Base-by-base conservation (phyloP, 148 eudicot genomes). In the Chenopodium berlandieri region DNA sequence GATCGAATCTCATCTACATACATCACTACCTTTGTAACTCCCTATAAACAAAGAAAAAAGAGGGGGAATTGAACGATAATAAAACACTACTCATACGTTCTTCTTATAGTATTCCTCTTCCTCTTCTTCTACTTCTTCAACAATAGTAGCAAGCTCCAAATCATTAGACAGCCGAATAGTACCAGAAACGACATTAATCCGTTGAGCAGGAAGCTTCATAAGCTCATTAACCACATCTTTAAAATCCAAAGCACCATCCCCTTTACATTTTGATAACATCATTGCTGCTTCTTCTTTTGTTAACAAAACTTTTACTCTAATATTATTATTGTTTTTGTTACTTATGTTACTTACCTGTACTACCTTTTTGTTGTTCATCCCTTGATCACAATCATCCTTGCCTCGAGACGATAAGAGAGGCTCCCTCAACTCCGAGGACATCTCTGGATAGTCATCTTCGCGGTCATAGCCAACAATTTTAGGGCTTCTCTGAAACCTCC, bases 251-350 rank as follows among this genome's bases (percentile, higher is more conserved):
- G 60, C 79, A 1, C 90, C 88, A 56, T 84, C 77, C 25, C 81
- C 86, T 77, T 78, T 89, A 76, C 89, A 82, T 79, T 89, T 86
- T 0, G 83, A 85, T 47, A 91, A 62, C 13, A 91, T 11, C 80
- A 76, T 78, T 2, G 81, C 82, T 16, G 91, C 93, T 66, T 91
- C 91, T 75, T 84, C 86, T 71, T 86, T 89, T 7, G 90, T 91
- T 88, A 91, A 85, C 84, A 89, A 67, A 34, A 89, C 72, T 54
- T 88, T 91, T 30, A 91, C 89, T 75, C 73, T 85, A 9, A 81
- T 13, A 27, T 72, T 80, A 27, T 72, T 80, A 72, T 44, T 72
- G 7, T 22, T 54, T 31, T 77, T 64, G 27, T 47, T 69, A 22
- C 32, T 4, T 40, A 32, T 32, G 34, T 40, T 40, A 40, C 44